Percentiles rank a stretch among this genome's conserved stretches.
These are phyloP conservation scores for Murraya koenigii DNA, from an alignment of 345 rosid genomes.

Conservation along the genomic window DNA sequence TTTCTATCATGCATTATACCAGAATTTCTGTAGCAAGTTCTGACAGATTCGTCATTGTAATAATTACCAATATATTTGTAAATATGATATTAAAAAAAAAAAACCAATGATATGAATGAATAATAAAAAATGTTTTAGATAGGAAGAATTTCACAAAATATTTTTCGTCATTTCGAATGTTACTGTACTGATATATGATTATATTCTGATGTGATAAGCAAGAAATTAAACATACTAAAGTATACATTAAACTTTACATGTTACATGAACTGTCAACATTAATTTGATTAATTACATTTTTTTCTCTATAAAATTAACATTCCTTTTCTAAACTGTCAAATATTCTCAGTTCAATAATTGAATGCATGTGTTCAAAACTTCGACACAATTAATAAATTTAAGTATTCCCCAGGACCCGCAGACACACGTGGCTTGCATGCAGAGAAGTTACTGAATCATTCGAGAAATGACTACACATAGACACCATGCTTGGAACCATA, in stretches of 20 bases:
- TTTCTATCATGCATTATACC: too few species aligned
- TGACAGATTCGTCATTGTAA: too few species aligned
- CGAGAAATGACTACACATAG: neutral
- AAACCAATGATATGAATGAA: too few species aligned
- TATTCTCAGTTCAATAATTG: neutral
- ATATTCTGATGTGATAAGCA: neutral
- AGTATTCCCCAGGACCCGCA: neutral
- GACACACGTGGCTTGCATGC: neutral
- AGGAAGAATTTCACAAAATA: neutral
- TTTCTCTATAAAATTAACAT: neutral
- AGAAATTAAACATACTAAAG: neutral
- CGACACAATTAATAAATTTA: neutral
- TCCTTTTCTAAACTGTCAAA: neutral
- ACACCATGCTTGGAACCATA: neutral
- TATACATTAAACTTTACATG: neutral
- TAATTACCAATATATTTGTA: too few species aligned
- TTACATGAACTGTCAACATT: neutral
- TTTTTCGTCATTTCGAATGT: neutral
- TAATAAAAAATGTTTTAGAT: too few species aligned
- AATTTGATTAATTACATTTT: neutral
- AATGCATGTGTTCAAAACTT: neutral
- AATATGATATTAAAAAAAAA: too few species aligned
- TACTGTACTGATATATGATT: neutral
- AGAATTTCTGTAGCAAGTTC: too few species aligned
- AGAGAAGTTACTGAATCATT: neutral